A percentile compares a stretch with the other conserved stretches of the same genome.
Conservation (phyloP, 129 eudicot species). For the Artemisia annua region DNA sequence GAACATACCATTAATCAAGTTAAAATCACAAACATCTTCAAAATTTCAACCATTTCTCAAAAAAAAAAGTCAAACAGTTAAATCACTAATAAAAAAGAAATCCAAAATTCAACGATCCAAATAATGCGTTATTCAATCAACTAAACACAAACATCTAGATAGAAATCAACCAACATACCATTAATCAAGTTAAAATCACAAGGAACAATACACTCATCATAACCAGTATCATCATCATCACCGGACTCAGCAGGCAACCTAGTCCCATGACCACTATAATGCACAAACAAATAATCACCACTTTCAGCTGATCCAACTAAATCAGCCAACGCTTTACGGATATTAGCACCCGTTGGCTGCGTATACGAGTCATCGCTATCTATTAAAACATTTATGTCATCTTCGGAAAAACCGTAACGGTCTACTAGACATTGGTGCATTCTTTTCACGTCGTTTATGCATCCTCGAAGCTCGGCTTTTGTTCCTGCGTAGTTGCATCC, state of each 20-base stretch:
- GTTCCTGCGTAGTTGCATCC: constrained; percentile 93
- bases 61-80: background rate
- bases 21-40: background rate
- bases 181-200: constrained; percentile 82
- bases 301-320: constrained; percentile 61
- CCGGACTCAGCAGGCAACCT: constrained; percentile 94
- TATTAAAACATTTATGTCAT: constrained; percentile 62
- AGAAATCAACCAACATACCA: constrained; percentile 1
- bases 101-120: background rate
- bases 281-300: constrained; percentile 72
- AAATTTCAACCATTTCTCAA: too few species aligned
- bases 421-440: constrained; percentile 64
- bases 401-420: constrained; percentile 66
- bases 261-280: constrained; percentile 95
- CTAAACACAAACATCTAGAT: background rate
- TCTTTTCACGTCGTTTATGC: constrained; percentile 79
- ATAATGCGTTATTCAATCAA: background rate
- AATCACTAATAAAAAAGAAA: background rate
- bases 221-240: constrained; percentile 90
- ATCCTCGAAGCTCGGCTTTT: constrained; percentile 84
- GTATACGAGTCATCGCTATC: constrained; percentile 71
- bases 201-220: constrained; percentile 97
- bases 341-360: constrained; percentile 80
- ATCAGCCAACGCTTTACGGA: constrained; percentile 64
- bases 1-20: too few species aligned